These are phyloP conservation scores for Ophiocordyceps polyrhachis-furcata DNA, from an alignment of 2,329 filamentous ascomycete genomes.

Conservation along the genomic window DNA sequence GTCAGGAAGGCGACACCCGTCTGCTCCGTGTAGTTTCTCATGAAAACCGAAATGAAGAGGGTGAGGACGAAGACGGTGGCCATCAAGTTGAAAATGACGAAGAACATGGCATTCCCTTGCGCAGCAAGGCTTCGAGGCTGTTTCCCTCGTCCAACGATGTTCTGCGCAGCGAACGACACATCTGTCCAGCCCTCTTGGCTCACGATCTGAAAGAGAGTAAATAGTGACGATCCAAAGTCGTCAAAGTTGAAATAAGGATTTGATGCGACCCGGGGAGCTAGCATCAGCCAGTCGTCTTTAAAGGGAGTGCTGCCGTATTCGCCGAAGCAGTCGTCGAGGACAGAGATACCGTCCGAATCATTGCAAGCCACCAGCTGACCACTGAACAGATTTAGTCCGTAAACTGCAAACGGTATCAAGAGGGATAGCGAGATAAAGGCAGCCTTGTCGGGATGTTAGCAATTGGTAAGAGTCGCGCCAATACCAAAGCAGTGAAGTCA, in stretches of 20 bases:
- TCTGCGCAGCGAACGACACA: conserved; percentile 70
- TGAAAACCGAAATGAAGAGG: conserved; percentile 96
- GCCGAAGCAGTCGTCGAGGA: conserved; percentile 59
- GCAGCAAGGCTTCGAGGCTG: conserved; percentile 54
- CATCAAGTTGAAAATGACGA: conserved; percentile 88
- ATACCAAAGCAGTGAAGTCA: too few species aligned
- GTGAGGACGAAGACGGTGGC: conserved; percentile 94
- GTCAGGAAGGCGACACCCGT: conserved; percentile 94
- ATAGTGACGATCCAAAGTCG: conserved; percentile 80
- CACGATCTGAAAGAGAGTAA: conserved; percentile 96
- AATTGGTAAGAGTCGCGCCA: not conserved
- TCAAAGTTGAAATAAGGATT: conserved; percentile 89
- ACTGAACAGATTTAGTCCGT: conserved; percentile 82
- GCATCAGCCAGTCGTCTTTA: conserved; percentile 54
- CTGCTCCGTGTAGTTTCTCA: conserved; percentile 98
- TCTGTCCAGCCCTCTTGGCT: conserved; percentile 97
- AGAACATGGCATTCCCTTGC: conserved; percentile 81
- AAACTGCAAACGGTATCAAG: conserved; percentile 90
- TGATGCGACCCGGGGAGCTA: conserved; percentile 61
- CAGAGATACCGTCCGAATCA: conserved; percentile 32
- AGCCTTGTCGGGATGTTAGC: conserved; percentile 26
- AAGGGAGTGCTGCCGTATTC: conserved; percentile 65
- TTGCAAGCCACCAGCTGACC: conserved; percentile 70
- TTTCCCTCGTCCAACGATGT: conserved; percentile 55
- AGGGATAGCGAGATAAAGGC: conserved; percentile 89